Percentiles rank a stretch among this genome's conserved stretches.
Evolutionary conservation across 2,329 filamentous ascomycete species (phyloP).

Genomic region (Pleomassaria siparia): DNA sequence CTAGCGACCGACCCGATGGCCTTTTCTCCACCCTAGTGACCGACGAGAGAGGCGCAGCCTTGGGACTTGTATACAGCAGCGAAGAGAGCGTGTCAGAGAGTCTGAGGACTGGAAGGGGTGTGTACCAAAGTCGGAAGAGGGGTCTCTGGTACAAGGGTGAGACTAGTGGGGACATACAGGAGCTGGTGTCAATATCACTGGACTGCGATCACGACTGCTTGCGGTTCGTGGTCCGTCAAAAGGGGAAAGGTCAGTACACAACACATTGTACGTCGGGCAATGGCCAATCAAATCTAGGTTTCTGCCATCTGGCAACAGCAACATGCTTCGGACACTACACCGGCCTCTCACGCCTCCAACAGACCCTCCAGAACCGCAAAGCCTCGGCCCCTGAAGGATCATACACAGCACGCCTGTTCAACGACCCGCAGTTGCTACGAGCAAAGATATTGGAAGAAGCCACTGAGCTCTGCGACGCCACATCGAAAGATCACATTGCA

Average conservation of each 20-base stretch:
- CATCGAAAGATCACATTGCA: conserved; percentile 78
- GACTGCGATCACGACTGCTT: conserved; percentile 95
- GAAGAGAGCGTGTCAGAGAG: conserved; percentile 87
- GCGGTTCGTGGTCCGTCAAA: conserved; percentile 86
- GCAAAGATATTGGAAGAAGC: conserved; percentile 99
- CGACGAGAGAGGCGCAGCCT: conserved; percentile 78
- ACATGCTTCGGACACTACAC: conserved; percentile 87
- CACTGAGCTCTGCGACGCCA: conserved; percentile 87
- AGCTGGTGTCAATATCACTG: conserved; percentile 78
- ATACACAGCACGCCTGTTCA: conserved; percentile 91
- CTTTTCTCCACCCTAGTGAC: conserved; percentile 89
- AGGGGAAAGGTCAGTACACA: conserved; percentile 64
- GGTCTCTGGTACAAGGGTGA: conserved; percentile 97
- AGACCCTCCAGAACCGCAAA: conserved; percentile 82
- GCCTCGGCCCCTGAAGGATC: conserved; percentile 81
- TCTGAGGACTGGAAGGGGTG: conserved; percentile 75
- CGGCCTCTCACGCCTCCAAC: conserved; percentile 81
- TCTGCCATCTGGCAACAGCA: conserved; percentile 91
- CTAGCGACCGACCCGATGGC: conserved; percentile 78
- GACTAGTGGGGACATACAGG: conserved; percentile 89
- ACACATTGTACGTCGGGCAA: neutral
- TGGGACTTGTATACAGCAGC: conserved; percentile 94
- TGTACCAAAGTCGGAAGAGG: conserved; percentile 94
- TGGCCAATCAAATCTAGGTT: conserved; percentile 51
- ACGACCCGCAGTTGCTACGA: conserved; percentile 81